Base-by-base conservation (phyloP, 805 yeast species). In the Schizosaccharomyces lindneri region DNA sequence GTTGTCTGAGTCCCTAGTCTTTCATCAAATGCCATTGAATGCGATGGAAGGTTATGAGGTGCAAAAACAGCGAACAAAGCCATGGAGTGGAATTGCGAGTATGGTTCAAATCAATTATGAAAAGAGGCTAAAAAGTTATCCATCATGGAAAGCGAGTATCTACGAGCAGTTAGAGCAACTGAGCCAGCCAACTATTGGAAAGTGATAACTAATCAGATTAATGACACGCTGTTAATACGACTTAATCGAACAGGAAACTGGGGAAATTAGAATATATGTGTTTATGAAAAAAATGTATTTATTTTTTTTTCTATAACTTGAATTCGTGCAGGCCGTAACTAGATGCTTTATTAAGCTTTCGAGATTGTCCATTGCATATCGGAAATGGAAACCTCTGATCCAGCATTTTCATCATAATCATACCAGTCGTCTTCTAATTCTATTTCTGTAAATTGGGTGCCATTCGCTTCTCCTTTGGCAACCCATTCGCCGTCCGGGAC, bases 371-470 rank as follows among this genome's bases (percentile, higher is more conserved):
- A 89, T 55, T 72, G 68, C n/a, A 81, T 75, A 2, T 86, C 89
- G 0, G 85, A 81, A 17, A 93, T 78, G 27, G 89, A 80, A 21
- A 88, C 96, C 71, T 90, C 97, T 55, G 75, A 79, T 13, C 81
- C 79, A 6, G 84, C 82, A 65, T 81, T 79, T 62, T 93, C 97
- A 70, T 93, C 97, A 69, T 89, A 93, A 67, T 93, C 98, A 69
- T 83, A 93, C 89, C 95, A 89, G 69, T 93, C 97, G 31, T 86
- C 95, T 46, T 76, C 78, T 36, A 88, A 73, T 62, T 84, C 93
- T 31, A 87, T 78, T 36, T 84, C 86, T 5, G 68, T 68, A 67
- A 85, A 86, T 61, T 69, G 71, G 9, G 84, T 75, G 13, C 73
- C 70, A 2, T 79, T 70, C 15, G 79, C 81, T 5, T 72, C 75